phyloP scores from a whole-genome alignment of 495 filamentous ascomycete genomes.

The Neurospora hispaniola region DNA sequence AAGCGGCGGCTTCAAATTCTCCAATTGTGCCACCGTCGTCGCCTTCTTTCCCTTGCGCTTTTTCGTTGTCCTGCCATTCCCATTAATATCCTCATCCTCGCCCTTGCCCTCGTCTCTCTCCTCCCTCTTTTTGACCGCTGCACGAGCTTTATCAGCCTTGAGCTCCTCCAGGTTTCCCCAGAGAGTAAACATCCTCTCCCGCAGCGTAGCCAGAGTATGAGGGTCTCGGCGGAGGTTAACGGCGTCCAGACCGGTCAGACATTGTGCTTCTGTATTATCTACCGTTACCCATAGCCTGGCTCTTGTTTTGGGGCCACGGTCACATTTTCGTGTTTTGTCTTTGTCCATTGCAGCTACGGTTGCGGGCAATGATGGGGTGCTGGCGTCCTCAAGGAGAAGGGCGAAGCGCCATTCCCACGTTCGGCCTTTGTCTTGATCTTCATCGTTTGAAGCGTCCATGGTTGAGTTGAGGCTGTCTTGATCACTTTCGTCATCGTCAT shows the following conservation, averaged over 20 bases:
- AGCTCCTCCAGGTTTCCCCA: conserved; percentile 81
- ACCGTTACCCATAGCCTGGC: conserved; percentile 54
- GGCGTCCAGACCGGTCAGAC: conserved; percentile 56
- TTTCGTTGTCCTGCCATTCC: not conserved
- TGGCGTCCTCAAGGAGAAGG: conserved; percentile 56
- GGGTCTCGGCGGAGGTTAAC: conserved; percentile 48
- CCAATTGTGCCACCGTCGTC: not conserved
- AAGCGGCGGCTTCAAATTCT: conserved; percentile 7
- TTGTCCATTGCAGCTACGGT: not conserved
- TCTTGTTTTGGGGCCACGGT: conserved; percentile 16
- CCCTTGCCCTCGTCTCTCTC: not conserved
- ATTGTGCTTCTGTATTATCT: conserved; percentile 50
- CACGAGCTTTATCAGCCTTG: conserved; percentile 27
- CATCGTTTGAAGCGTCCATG: conserved; percentile 4
- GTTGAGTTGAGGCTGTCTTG: not conserved
- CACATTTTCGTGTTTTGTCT: not conserved
- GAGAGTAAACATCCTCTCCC: conserved; percentile 64
- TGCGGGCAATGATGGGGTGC: conserved; percentile 3
- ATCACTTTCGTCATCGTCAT: conserved; percentile 21
- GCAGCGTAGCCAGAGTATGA: conserved; percentile 37
- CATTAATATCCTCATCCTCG: not conserved
- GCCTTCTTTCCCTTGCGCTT: not conserved
- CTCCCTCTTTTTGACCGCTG: not conserved
- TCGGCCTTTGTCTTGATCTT: conserved; percentile 8
- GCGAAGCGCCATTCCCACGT: conserved; percentile 74